phyloP scores from a whole-genome alignment of 192 early-diverging fungal genomes.

The Linnemannia hyalina region DNA sequence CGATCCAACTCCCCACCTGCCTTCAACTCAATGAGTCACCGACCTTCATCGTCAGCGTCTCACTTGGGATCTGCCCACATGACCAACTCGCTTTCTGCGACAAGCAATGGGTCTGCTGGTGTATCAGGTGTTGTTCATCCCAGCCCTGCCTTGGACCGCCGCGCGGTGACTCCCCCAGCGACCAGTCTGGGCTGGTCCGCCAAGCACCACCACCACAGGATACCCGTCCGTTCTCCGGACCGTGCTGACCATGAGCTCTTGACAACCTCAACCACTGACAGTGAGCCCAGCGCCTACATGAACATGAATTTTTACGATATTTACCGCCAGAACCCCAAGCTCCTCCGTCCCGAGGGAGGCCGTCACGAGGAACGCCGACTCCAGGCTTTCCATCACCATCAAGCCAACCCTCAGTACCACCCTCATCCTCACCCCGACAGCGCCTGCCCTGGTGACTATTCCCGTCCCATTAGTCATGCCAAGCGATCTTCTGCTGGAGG shows the following conservation, averaged over 20 bases:
- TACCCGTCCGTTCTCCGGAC: slow-evolving; percentile 38
- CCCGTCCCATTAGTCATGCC: background rate
- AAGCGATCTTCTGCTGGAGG: slow-evolving; percentile 6
- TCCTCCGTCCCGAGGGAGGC: slow-evolving; percentile 40
- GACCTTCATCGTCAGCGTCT: background rate
- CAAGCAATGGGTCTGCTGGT: slow-evolving; percentile 12
- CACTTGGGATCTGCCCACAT: background rate
- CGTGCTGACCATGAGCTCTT: slow-evolving; percentile 37
- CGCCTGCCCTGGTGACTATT: background rate
- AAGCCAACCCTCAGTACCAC: background rate
- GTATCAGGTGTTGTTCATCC: background rate
- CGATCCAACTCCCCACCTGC: slow-evolving; percentile 18
- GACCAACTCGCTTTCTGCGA: slow-evolving; percentile 7
- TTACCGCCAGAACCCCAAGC: slow-evolving; percentile 36
- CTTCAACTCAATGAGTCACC: background rate
- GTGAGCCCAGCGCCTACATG: slow-evolving; percentile 28
- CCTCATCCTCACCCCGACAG: background rate
- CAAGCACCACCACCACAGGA: slow-evolving; percentile 32
- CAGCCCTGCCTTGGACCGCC: background rate
- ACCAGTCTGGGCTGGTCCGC: slow-evolving; percentile 18
- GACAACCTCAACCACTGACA: slow-evolving; percentile 27
- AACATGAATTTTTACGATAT: slow-evolving; percentile 51
- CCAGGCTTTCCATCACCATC: background rate
- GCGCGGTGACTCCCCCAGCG: slow-evolving; percentile 4
- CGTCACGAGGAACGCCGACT: slow-evolving; percentile 24